A percentile compares a stretch with the other conserved stretches of the same genome.
Conservation (phyloP, 2,329 filamentous ascomycete species). For the Myrmaecium sp. region DNA sequence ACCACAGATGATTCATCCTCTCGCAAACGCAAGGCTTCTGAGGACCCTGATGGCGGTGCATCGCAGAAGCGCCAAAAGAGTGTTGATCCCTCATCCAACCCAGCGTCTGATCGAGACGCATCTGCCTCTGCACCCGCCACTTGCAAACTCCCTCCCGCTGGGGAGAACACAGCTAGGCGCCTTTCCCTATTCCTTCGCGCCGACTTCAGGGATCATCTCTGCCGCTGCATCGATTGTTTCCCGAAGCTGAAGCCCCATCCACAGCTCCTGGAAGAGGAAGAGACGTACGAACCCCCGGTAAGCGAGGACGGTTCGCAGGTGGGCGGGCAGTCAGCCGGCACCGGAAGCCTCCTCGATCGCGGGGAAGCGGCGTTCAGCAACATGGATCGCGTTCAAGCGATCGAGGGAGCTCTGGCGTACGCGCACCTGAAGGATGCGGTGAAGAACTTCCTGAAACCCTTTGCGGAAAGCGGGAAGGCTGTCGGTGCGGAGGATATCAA, state of each 20-base stretch:
- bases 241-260: conserved; percentile 51
- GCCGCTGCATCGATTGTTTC: conserved; percentile 70
- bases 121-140: conserved; percentile 5
- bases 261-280: conserved; percentile 85
- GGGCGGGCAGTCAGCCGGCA: conserved; percentile 28
- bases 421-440: conserved; percentile 91
- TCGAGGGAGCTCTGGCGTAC: conserved; percentile 94
- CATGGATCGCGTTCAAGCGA: conserved; percentile 81
- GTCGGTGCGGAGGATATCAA: conserved; percentile 95
- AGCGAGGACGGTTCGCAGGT: conserved; percentile 45
- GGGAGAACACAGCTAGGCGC: conserved; percentile 28
- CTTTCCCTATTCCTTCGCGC: conserved; percentile 74
- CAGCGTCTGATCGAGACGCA: background rate
- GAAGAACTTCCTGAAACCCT: conserved; percentile 86
- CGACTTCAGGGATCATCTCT: conserved; percentile 66
- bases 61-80: conserved; percentile 1
- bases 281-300: conserved; percentile 80
- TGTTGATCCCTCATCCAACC: conserved; percentile 1
- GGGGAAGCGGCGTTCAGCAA: conserved; percentile 85
- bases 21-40: conserved; percentile 30
- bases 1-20: too few relatives aligned
- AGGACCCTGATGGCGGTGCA: background rate
- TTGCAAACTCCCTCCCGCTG: conserved; percentile 51
- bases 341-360: conserved; percentile 55
- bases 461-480: conserved; percentile 74